phyloP scores from a whole-genome alignment of 73 alveolate species.

The Paramecium bursaria region DNA sequence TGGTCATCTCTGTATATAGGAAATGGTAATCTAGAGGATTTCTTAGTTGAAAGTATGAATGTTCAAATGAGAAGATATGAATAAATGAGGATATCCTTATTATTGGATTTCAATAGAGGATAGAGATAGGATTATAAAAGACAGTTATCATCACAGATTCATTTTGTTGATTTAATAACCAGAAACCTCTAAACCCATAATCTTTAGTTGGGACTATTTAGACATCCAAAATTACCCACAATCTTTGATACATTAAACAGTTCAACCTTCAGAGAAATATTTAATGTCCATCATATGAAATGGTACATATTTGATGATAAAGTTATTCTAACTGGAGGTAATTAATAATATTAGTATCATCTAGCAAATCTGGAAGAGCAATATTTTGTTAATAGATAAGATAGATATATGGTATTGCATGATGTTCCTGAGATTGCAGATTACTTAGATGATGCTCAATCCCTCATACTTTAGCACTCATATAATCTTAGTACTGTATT shows the following conservation, averaged over 20 bases:
- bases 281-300: slow-evolving; percentile 56
- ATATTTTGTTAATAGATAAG: slow-evolving; percentile 47
- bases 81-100: slow-evolving; percentile 41
- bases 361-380: slow-evolving; percentile 49
- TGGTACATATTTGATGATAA: slow-evolving; percentile 39
- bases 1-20: slow-evolving; percentile 59
- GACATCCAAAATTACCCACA: slow-evolving; percentile 11
- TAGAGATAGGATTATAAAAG: slow-evolving; percentile 12
- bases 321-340: slow-evolving; percentile 60
- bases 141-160: background rate
- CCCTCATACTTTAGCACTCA: slow-evolving; percentile 1
- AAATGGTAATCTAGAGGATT: slow-evolving; percentile 56
- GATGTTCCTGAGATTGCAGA: slow-evolving; percentile 39
- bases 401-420: slow-evolving; percentile 59
- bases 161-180: slow-evolving; percentile 12
- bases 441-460: slow-evolving; percentile 61
- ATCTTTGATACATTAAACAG: background rate
- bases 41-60: slow-evolving; percentile 28
- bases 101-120: slow-evolving; percentile 55
- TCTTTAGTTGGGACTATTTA: slow-evolving; percentile 32
- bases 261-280: slow-evolving; percentile 18
- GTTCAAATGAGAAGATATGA: slow-evolving; percentile 43
- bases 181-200: background rate
- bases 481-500: slow-evolving; percentile 13
- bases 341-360: background rate